Conservation (phyloP, 305 asterid species). For the Euphrasia arctica region DNA sequence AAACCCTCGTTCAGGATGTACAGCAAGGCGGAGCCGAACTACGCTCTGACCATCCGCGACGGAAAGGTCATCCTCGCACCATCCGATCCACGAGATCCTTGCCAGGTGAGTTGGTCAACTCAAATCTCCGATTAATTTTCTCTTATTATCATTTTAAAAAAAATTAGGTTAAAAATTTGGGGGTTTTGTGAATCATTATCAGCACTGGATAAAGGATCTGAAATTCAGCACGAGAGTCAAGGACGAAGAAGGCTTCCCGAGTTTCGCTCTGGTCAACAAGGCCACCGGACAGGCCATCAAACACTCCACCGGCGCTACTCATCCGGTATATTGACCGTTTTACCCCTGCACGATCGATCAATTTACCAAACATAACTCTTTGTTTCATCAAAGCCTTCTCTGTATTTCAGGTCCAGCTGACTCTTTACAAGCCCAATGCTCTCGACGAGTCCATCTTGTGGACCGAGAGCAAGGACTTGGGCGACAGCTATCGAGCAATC, state of each 20-base stretch:
- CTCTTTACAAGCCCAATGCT: constrained; percentile 45
- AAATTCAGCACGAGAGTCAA: constrained; percentile 68
- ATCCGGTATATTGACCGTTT: constrained; percentile 41
- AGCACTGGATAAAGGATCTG: constrained; percentile 83
- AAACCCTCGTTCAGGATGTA: constrained; percentile 66
- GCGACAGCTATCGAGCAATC: constrained; percentile 56
- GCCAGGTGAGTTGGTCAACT: constrained; percentile 38
- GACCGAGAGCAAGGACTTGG: constrained; percentile 70
- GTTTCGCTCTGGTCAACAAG: constrained; percentile 78
- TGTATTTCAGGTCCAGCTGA: constrained; percentile 56
- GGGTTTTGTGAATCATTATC: neutral
- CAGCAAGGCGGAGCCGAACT: constrained; percentile 58
- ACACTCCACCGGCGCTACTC: constrained; percentile 59
- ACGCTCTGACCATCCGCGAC: constrained; percentile 52
- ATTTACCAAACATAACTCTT: no score
- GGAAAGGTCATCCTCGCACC: constrained; percentile 56
- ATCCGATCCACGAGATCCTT: constrained; percentile 47
- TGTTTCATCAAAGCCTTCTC: neutral
- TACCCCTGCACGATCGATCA: neutral
- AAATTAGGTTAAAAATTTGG: neutral
- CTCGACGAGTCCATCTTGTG: constrained; percentile 75
- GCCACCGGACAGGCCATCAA: constrained; percentile 76
- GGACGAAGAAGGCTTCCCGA: constrained; percentile 80
- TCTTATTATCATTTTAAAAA: neutral
- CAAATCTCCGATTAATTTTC: neutral